phyloP scores from a whole-genome alignment of 768 basidiomycete species.

The Termitomyces sp. region DNA sequence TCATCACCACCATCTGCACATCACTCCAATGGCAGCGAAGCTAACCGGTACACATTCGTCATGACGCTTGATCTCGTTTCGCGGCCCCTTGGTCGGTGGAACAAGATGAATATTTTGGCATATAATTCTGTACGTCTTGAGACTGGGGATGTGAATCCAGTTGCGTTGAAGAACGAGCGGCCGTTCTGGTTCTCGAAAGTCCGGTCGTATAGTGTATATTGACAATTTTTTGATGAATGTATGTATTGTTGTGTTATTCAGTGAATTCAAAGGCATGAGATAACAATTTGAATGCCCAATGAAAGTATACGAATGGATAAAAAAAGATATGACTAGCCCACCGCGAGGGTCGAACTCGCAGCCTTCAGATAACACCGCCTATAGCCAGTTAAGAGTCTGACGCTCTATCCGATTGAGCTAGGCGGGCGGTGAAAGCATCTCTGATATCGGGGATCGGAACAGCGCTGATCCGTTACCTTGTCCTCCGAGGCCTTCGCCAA shows the following conservation, averaged over 20 bases:
- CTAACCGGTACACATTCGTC: conserved; percentile 61
- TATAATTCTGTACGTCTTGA: conserved; percentile 79
- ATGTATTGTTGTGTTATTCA: too few species aligned
- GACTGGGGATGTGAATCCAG: conserved; percentile 67
- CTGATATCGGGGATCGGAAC: not conserved
- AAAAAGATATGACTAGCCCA: conserved; percentile 12
- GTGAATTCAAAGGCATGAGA: too few species aligned
- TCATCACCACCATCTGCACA: not conserved
- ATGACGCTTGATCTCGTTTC: conserved; percentile 75
- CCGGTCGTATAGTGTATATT: conserved; percentile 49
- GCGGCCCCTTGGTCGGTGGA: conserved; percentile 82
- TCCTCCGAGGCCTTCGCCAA: not conserved
- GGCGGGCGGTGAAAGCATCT: conserved; percentile 35
- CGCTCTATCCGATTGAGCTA: conserved; percentile 70
- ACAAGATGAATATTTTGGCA: conserved; percentile 68
- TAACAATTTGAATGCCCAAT: too few species aligned
- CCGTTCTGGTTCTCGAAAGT: conserved; percentile 97
- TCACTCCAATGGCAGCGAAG: conserved; percentile 16
- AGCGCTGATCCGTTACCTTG: not conserved
- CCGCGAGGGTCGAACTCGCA: conserved; percentile 85
- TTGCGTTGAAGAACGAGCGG: conserved; percentile 79
- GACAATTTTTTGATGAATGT: not conserved
- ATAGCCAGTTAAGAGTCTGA: conserved; percentile 47
- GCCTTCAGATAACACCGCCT: conserved; percentile 57
- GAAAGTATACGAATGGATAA: too few species aligned